phyloP scores from a whole-genome alignment of 371 early-diverging fungal genomes.

The Mucor mucedo region DNA sequence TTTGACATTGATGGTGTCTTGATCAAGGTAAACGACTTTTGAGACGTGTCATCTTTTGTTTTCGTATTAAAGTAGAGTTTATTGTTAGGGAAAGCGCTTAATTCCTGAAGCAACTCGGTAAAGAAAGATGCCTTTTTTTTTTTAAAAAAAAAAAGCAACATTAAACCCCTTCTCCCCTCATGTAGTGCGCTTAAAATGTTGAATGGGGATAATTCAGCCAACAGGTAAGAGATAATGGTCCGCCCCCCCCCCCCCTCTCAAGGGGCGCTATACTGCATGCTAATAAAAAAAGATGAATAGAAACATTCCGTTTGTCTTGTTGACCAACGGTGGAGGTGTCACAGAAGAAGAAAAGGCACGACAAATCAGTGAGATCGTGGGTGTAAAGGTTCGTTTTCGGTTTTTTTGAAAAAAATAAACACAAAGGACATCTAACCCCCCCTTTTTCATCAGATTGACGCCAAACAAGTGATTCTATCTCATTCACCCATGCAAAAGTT shows the following conservation, averaged over 20 bases:
- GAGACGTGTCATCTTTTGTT: neutral
- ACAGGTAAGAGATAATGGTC: constrained; percentile 33
- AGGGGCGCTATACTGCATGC: too few relatives aligned
- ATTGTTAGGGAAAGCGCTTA: constrained; percentile 35
- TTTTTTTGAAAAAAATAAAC: neutral
- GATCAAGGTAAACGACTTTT: constrained; percentile 56
- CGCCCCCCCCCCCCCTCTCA: too few relatives aligned
- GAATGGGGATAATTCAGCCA: constrained; percentile 60
- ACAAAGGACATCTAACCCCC: neutral
- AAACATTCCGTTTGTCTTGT: constrained; percentile 74
- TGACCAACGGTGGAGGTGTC: constrained; percentile 92
- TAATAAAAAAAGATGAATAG: constrained; percentile 24
- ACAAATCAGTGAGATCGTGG: constrained; percentile 69
- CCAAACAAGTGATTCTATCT: constrained; percentile 79
- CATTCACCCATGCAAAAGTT: constrained; percentile 85
- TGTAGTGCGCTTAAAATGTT: constrained; percentile 61
- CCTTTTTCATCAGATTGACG: constrained; percentile 49
- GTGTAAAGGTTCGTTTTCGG: constrained; percentile 50
- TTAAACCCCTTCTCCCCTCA: neutral
- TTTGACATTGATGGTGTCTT: constrained; percentile 86
- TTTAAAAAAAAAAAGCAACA: neutral
- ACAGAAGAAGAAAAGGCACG: constrained; percentile 76
- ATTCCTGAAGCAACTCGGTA: constrained; percentile 49
- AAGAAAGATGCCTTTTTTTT: neutral
- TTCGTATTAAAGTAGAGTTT: neutral